Conservation (phyloP, 768 basidiomycete species). For the Russula dissimulans region DNA sequence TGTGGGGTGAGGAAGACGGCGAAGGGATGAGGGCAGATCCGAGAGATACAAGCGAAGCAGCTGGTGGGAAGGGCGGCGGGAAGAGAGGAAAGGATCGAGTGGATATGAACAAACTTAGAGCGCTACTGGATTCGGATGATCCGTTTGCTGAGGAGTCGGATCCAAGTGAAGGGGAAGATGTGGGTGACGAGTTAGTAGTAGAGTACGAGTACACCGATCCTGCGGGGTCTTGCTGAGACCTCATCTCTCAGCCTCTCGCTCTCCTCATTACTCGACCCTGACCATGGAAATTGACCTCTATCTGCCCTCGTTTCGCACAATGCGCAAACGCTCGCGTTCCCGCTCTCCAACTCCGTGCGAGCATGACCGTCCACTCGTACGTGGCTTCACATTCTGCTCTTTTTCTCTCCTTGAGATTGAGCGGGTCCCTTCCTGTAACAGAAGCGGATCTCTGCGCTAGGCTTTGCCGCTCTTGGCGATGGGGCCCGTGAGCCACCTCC, state of each 20-base stretch:
- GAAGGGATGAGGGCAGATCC: not conserved
- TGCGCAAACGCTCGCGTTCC: conserved; percentile 25
- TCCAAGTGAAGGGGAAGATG: not conserved
- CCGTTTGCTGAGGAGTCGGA: not conserved
- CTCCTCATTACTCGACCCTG: too few species aligned
- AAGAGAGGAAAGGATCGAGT: conserved; percentile 35
- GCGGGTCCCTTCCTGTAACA: conserved; percentile 21
- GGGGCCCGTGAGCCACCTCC: conserved; percentile 11
- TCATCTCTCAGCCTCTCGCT: too few species aligned
- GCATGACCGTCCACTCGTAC: conserved; percentile 47
- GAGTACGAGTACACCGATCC: too few species aligned
- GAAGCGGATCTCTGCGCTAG: conserved; percentile 42
- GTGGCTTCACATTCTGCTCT: conserved; percentile 15
- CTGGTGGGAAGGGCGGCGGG: conserved; percentile 14
- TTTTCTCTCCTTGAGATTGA: not conserved
- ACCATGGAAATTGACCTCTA: conserved; percentile 54
- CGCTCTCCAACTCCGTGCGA: conserved; percentile 26
- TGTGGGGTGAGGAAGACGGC: conserved; percentile 13
- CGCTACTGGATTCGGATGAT: conserved; percentile 32
- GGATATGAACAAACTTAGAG: conserved; percentile 47
- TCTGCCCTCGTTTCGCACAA: conserved; percentile 34
- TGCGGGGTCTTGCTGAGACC: too few species aligned
- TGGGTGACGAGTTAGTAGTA: not conserved
- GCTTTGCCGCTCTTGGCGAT: conserved; percentile 30
- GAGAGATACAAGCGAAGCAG: not conserved